Base-by-base conservation (phyloP, 306 rosid species). In the Geum urbanum region DNA sequence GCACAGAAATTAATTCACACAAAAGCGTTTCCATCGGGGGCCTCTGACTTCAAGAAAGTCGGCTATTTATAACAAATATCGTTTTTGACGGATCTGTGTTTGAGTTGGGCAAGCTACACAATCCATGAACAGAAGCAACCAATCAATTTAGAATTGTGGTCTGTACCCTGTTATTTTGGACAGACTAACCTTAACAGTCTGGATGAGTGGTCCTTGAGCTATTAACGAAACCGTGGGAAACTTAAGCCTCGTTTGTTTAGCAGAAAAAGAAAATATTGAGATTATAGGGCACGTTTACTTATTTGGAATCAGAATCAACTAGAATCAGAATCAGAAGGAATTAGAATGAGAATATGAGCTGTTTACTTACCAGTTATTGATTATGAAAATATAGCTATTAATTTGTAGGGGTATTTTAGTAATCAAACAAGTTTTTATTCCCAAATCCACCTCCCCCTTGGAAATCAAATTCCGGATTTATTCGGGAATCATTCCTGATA, bases 11-110 rank as follows among this genome's bases (percentile, higher is more conserved):
- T 0, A 3, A 20, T 3, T 37, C 48, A 11, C 46, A 11, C 13
- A 10, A 24, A 24, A 60, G 48, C 66, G 40, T n/a, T 8, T 19
- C 49, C 4, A 40, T 35, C 20, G 15, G 64, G 22, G 3, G 64
- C 64, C 45, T 59, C 64, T 12, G 64, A 35, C 44, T 58, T 59
- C 45, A 59, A 59, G 45, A 59, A 35, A 59, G 64, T 59, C 20
- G 22, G 64, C 20, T 35, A 22, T 55, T 11, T 6, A 22, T 22
- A 8, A 11, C 16, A 24, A 7, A 1, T 55, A 35, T 7, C 64
- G 12, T 59, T 14, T 32, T 32, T 32, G 18, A 13, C 18, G 43
- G 63, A 57, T 57, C 63, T 13, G 63, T 58, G 63, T 57, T 32
- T 1, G 13, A 11, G 63, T 58, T 35, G 45, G 18, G 44, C n/a